Evolutionary conservation across 768 basidiomycete genomes (phyloP).

Genomic region (Suillus fuscotomentosus): DNA sequence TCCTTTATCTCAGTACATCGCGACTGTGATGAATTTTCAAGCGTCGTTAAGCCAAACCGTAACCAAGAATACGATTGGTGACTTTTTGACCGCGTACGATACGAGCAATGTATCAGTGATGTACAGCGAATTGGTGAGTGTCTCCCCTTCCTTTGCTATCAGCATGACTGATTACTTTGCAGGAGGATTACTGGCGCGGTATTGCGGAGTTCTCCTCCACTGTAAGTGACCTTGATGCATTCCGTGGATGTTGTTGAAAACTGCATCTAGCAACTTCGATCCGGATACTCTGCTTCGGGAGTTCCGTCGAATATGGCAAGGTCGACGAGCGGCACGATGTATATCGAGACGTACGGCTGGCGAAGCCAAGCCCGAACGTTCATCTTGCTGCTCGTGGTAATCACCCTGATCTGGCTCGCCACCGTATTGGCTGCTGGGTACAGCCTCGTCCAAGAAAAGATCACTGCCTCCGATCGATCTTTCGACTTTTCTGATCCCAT

Average conservation of each 20-base stretch:
- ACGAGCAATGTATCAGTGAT: background rate
- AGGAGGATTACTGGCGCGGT: conserved; percentile 12
- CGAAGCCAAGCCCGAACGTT: background rate
- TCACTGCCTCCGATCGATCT: background rate
- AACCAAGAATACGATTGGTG: conserved; percentile 2
- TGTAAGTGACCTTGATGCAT: background rate
- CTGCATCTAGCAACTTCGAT: conserved; percentile 4
- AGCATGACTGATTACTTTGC: background rate
- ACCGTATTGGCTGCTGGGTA: background rate
- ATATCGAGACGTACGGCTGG: conserved; percentile 8
- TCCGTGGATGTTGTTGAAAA: background rate
- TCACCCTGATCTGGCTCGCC: background rate
- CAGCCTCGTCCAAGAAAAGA: background rate
- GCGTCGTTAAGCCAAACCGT: background rate
- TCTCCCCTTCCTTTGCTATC: background rate
- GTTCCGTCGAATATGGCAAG: conserved; percentile 3
- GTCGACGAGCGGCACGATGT: conserved; percentile 2
- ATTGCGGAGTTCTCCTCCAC: conserved; percentile 7
- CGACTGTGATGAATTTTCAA: conserved; percentile 1
- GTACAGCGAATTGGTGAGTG: background rate
- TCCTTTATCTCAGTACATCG: background rate
- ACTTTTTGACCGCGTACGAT: conserved; percentile 1
- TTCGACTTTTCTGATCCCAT: conserved; percentile 7
- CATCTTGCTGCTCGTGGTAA: background rate
- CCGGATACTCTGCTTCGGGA: conserved; percentile 4